Evolutionary conservation across 345 rosid genomes (phyloP), one percentile per base, ranked within the genome.

Genomic region (Camelina laxa): DNA sequence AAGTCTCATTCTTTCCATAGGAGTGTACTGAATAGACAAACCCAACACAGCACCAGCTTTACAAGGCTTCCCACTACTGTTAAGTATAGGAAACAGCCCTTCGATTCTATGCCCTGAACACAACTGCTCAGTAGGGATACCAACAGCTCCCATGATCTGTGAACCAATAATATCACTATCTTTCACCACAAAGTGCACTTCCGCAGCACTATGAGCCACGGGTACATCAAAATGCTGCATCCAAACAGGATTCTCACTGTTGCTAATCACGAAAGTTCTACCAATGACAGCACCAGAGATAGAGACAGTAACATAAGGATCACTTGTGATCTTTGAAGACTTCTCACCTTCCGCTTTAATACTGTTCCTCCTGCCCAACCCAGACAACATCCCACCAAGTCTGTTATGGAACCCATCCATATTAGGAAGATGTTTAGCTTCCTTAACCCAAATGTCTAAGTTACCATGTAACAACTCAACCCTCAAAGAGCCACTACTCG

Each of bases 381-480:
- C 82, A 16, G 88, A 89, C 7, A 91, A 75, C 82, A 89, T 41
- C 54, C 87, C 97, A 16, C 86, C 91, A 4, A 93, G 66, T 56
- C 68, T 84, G 74, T 83, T 86, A 68, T 91, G 98, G 65, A 93
- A 84, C 72, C 84, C 79, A 74, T 94, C 98, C 90, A 91, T 81
- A 79, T 94, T 94, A 5, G 98, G 98, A 30, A 94, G 91, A 78
- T 87, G 86, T 42, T 85, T 86, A 73, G 97, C 98, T 65, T 86
- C 88, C 79, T 84, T 87, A 70, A 93, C 89, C 91, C 88, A 88
- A 72, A 93, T 86, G 67, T 91, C 97, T 63, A 93, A 74, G 74
- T 85, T 87, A 14, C 98, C 98, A 80, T 93, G 98, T 64, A 93
- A 79, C 41, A 86, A 85, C 30, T 83, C 59, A 8, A 83, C 79